These are phyloP conservation scores for Leishmania tropica DNA, from an alignment of 208 protist genomes.

Conservation along the genomic window DNA sequence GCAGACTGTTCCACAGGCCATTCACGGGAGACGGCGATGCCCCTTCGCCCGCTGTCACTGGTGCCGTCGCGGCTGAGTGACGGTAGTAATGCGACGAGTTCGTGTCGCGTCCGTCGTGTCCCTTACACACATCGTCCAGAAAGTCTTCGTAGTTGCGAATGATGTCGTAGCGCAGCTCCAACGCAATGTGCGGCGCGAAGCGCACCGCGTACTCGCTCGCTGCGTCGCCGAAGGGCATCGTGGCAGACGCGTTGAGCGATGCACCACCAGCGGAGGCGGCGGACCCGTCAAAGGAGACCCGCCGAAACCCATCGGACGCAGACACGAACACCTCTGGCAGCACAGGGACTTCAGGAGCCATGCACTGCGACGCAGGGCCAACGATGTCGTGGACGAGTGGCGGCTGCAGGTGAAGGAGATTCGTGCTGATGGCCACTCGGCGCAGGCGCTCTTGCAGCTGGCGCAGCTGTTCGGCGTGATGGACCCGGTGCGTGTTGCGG, in stretches of 20 bases:
- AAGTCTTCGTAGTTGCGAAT: conserved; percentile 47
- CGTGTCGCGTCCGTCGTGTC: background rate
- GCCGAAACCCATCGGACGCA: background rate
- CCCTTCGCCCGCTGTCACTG: background rate
- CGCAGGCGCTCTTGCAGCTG: conserved; percentile 29
- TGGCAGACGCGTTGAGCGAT: background rate
- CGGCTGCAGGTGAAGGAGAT: conserved; percentile 32
- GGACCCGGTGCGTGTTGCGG: conserved; percentile 37
- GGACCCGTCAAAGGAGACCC: background rate
- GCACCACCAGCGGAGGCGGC: background rate
- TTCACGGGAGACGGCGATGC: background rate
- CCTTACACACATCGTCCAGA: conserved; percentile 10
- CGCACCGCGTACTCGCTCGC: conserved; percentile 48
- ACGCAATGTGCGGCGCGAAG: conserved; percentile 79
- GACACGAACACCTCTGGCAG: conserved; percentile 64
- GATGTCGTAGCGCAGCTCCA: conserved; percentile 76
- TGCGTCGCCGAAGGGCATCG: conserved; percentile 29
- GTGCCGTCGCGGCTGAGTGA: background rate
- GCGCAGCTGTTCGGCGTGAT: conserved; percentile 35
- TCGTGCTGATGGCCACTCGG: conserved; percentile 49
- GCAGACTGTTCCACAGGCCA: conserved; percentile 10
- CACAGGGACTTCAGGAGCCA: conserved; percentile 53
- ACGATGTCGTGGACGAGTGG: conserved; percentile 67
- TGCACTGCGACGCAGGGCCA: conserved; percentile 41
- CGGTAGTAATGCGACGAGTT: background rate